Base-by-base conservation (phyloP, 2,329 filamentous ascomycete species). In the Beauveria varroae region DNA sequence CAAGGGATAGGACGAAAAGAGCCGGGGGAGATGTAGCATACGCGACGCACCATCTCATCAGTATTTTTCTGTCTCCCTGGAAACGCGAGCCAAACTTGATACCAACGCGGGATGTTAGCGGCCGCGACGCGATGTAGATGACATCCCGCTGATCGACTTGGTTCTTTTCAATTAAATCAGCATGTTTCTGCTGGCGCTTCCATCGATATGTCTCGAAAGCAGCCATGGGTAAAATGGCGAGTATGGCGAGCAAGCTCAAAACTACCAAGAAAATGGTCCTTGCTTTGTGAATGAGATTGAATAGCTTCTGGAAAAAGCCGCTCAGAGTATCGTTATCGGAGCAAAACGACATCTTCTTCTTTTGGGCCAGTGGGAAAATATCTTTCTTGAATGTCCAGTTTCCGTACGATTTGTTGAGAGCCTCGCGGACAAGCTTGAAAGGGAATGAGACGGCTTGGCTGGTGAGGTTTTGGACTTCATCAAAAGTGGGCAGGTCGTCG, bases 21-120 rank as follows among this genome's bases (percentile, higher is more conserved):
- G 92, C 93, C 0, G 91, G 85, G 0, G 88, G 76, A 0, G 92
- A 92, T 0, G 92, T 96, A n/a, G 86, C 87, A 71, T 97, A 97
- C 9, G 93, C 90, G 64, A 95, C 79, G 57, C 86, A 85, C 92
- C 93, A 97, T 64, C 93, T 86, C 10, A 86, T 81, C 47, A 96
- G 81, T 51, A 90, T 83, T 72, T 91, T 87, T 57, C 84, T 82
- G 66, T 87, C 76, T 73, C 83, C 74, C 58, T 82, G 83, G 74
- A 93, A 86, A 62, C 78, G 81, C 57, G 81, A 82, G 7, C 89
- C 85, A 22, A 90, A 67, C 74, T 83, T 87, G 71, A 96, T 82
- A 46, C 93, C 93, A 30, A 82, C 76, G 2, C 81, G 81, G 1
- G 91, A 85, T 1, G 91, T 90, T 67, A 88, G 85, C 1, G 93